Evolutionary conservation across 1,284 basidiomycete genomes (phyloP), one percentile per base, ranked within the genome.

Genomic region (Marasmius oreades): DNA sequence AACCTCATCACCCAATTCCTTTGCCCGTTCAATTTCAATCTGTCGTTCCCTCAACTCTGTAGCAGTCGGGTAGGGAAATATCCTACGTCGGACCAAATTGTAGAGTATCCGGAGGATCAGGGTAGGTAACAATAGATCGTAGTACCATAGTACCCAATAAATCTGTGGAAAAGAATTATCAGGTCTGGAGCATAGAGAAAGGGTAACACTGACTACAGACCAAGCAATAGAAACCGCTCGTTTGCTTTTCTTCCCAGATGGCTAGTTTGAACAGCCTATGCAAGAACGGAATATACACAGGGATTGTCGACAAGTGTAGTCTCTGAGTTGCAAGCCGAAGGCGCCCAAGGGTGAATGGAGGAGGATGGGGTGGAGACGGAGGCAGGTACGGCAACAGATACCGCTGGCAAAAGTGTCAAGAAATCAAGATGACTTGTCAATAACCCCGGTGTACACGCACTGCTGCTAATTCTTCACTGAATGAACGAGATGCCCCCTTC

Each of bases 81-180:
- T 55, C 57, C 75, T 77, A 31, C 78, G 75, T 28, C 75, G 73
- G 18, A 84, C 33, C 44, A 88, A 74, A 26, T 75, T 63, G 59
- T 77, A 79, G 20, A 81, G 62, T 6, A 85, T 66, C 26, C 76
- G 73, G 42, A 79, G 65, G 51, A 83, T 59, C 34, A 85, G 63
- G 4, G 77, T 73, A 16, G 86, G 78, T 12, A 82, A 68, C 5
- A 88, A 71, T 16, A 85, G 63, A 61, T 86, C 75, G 53, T 79
- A 64, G 64, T 79, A 80, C 86, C 86, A 88, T 18, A 86, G 64
- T 23, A 77, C 64, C 86, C 86, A 88, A 60, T 79, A 88, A 2
- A 74, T 58, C 86, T 87, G 57, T 20, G 1, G 18, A 55, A 31
- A 28, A 39, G 11, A 11, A 14, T 16, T 7, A n/a, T 42, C 16